Evolutionary conservation across 176 grass and related monocot species (phyloP).

Genomic region (Eremochloa ophiuroides): DNA sequence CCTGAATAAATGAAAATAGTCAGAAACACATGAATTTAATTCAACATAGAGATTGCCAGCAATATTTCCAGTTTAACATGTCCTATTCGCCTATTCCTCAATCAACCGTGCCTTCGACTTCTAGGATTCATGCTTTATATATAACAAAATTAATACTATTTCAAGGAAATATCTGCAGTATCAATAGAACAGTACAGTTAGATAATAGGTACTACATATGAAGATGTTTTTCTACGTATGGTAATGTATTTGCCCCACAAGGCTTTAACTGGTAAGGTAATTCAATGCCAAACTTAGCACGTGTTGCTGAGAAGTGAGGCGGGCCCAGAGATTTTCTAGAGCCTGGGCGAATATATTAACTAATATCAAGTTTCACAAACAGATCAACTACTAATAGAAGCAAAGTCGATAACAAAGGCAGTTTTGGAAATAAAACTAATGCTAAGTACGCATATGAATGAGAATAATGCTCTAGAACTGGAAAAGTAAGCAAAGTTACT

Average conservation of each 20-base stretch:
- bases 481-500: no score
- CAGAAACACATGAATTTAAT: not conserved
- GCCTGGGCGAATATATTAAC: no score
- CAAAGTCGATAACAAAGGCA: no score
- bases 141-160: not conserved
- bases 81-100: not conserved
- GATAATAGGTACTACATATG: not conserved
- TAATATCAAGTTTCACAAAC: no score
- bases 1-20: conserved; percentile 1
- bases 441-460: no score
- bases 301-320: not conserved
- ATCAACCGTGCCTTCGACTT: not conserved
- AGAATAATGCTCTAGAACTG: no score
- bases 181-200: not conserved
- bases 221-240: not conserved
- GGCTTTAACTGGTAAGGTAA: not conserved
- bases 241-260: conserved; percentile 3
- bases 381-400: no score
- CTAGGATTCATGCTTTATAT: not conserved
- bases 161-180: conserved; percentile 11
- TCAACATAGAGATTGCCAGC: not conserved
- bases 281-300: not conserved
- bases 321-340: no score
- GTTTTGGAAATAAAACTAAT: no score
- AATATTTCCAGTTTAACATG: not conserved